These are phyloP conservation scores for Termitomyces sp. DNA, from an alignment of 768 basidiomycete genomes.

Conservation along the genomic window DNA sequence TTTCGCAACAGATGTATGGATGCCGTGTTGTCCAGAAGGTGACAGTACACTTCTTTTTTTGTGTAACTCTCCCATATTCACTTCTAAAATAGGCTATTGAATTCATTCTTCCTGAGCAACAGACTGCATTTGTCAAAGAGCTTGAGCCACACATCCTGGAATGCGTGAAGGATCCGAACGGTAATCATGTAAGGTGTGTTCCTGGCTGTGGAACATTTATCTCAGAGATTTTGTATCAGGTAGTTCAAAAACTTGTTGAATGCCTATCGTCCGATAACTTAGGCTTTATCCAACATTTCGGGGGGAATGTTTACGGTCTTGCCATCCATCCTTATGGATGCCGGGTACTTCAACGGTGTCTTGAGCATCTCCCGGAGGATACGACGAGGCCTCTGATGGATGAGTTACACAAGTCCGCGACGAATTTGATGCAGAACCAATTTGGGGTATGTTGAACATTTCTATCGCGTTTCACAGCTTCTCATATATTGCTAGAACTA, in stretches of 20 bases:
- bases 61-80: conserved; percentile 6
- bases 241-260: conserved; percentile 86
- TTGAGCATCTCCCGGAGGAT: conserved; percentile 74
- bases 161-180: conserved; percentile 88
- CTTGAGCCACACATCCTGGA: conserved; percentile 75
- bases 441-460: conserved; percentile 66
- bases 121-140: conserved; percentile 68
- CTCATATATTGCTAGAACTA: conserved; percentile 60
- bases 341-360: conserved; percentile 88
- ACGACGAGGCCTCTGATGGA: conserved; percentile 71
- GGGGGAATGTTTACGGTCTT: conserved; percentile 73
- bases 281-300: conserved; percentile 69
- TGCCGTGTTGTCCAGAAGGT: conserved; percentile 96
- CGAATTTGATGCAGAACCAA: conserved; percentile 1
- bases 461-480: neutral
- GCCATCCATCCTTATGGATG: conserved; percentile 92
- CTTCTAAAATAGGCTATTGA: conserved; percentile 71
- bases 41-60: neutral
- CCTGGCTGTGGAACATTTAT: neutral
- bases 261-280: conserved; percentile 72
- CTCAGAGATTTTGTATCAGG: conserved; percentile 33
- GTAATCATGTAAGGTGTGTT: conserved; percentile 78
- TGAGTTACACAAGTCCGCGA: conserved; percentile 62
- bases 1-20: conserved; percentile 92
- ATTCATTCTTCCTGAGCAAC: conserved; percentile 72